Evolutionary conservation across 225 moss, liverwort and hornwort genomes (phyloP), one percentile per base, ranked within the genome.

Genomic region (Anthoceros angustus): DNA sequence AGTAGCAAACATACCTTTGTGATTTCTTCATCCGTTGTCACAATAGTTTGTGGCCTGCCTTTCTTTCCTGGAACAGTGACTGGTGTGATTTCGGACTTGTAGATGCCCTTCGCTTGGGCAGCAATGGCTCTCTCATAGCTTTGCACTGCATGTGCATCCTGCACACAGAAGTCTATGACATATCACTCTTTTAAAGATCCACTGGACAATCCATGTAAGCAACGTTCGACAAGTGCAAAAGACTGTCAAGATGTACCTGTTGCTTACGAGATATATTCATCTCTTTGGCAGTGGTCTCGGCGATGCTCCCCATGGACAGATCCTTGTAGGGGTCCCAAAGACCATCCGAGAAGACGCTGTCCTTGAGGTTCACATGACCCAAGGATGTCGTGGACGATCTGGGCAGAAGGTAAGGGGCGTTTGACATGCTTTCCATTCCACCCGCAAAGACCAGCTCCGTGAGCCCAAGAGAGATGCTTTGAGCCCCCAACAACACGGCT

Each of bases 351-450:
- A 88, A 49, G 80, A 90, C 76, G 66, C 81, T 80, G 72, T 90
- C 88, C 67, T 63, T 66, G 42, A 88, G 74, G 63, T 73, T 81
- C 64, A 85, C n/a, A 63, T 87, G 84, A 70, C 94, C 94, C 50
- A 83, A 39, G 42, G 62, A 65, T 74, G 82, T 90, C 49, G 76
- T 50, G 62, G 83, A 55, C 15, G 64, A 70, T 40, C 87, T 70
- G 6, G 70, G 68, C 63, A 94, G 72, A 62, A 94, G 64, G 70
- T 83, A 85, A 46, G 94, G 88, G 43, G 85, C 86, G 67, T 88
- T 86, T 46, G 94, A 95, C 94, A 90, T 90, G 70, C 85, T 85
- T 74, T 90, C 90, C 90, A 90, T 95, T 45, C 94, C 94, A 38
- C 94, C 90, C 41, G 85, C 83, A 66, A 86, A 65, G 42, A 90